phyloP scores from a whole-genome alignment of 2,329 filamentous ascomycete genomes.

The Diaporthe caulivora region DNA sequence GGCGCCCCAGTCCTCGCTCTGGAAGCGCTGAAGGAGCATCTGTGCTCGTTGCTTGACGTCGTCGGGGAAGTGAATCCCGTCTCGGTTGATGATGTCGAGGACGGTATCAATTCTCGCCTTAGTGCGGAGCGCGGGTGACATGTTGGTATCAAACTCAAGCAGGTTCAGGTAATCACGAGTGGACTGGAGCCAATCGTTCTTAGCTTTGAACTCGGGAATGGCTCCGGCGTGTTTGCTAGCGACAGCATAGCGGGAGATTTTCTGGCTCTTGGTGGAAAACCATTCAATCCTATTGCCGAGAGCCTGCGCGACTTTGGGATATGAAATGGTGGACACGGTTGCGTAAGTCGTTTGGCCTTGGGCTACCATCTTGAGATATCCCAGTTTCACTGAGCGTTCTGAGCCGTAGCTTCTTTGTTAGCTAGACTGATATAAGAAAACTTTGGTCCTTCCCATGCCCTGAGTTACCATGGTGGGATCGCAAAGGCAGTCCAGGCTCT shows the following conservation, averaged over 20 bases:
- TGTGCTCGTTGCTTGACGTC: constrained; percentile 22
- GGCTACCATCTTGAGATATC: neutral
- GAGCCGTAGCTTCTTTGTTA: neutral
- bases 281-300: neutral
- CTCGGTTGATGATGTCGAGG: neutral
- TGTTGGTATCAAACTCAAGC: constrained; percentile 24
- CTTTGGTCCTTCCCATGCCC: neutral
- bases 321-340: neutral
- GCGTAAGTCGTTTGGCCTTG: neutral
- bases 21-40: constrained; percentile 22
- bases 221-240: neutral
- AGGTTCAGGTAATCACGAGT: neutral
- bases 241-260: neutral
- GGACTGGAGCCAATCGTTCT: neutral
- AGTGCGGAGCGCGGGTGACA: neutral
- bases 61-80: constrained; percentile 18
- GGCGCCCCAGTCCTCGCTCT: constrained; percentile 12
- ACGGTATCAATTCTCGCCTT: neutral
- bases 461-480: neutral
- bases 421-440: neutral
- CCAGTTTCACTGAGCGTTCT: neutral
- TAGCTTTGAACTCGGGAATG: neutral
- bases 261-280: neutral
- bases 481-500: neutral
- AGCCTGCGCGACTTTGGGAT: too few species aligned